A percentile compares a stretch with the other conserved stretches of the same genome.
Conservation (phyloP, 768 basidiomycete genomes). For the Fomitopsis serialis region DNA sequence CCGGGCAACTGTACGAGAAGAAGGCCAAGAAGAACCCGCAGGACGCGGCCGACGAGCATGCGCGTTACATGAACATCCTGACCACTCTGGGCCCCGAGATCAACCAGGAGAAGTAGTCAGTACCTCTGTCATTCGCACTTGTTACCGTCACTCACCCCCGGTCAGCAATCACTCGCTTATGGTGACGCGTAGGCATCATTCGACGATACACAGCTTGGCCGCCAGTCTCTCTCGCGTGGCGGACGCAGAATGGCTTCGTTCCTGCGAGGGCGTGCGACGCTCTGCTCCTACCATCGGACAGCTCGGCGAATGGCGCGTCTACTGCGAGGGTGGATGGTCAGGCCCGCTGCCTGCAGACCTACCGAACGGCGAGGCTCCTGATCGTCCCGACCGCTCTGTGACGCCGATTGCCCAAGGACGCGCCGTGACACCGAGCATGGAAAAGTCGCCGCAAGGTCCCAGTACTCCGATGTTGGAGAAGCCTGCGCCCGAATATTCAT, state of each 20-base stretch:
- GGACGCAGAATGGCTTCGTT: slow-evolving; percentile 71
- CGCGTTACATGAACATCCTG: slow-evolving; percentile 70
- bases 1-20: slow-evolving; percentile 74
- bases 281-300: slow-evolving; percentile 61
- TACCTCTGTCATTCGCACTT: slow-evolving; percentile 4
- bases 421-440: not conserved
- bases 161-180: slow-evolving; percentile 60
- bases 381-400: not conserved
- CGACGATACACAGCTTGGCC: slow-evolving; percentile 56
- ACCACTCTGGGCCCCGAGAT: slow-evolving; percentile 72
- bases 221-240: slow-evolving; percentile 66
- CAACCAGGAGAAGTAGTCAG: slow-evolving; percentile 76
- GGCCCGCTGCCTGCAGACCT: slow-evolving; percentile 44
- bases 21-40: slow-evolving; percentile 68
- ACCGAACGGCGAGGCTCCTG: slow-evolving; percentile 21
- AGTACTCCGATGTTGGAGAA: slow-evolving; percentile 1
- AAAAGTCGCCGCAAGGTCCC: not conserved
- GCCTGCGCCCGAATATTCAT: slow-evolving; percentile 14
- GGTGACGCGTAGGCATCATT: slow-evolving; percentile 56
- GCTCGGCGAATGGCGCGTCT: slow-evolving; percentile 66
- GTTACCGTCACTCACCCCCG: not conserved
- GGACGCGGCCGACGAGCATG: slow-evolving; percentile 70
- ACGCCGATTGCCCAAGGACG: not conserved
- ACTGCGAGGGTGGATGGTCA: slow-evolving; percentile 75
- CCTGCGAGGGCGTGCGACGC: slow-evolving; percentile 67